Evolutionary conservation across 257 asterid species (phyloP).

Genomic region (Ligustrum vulgare): DNA sequence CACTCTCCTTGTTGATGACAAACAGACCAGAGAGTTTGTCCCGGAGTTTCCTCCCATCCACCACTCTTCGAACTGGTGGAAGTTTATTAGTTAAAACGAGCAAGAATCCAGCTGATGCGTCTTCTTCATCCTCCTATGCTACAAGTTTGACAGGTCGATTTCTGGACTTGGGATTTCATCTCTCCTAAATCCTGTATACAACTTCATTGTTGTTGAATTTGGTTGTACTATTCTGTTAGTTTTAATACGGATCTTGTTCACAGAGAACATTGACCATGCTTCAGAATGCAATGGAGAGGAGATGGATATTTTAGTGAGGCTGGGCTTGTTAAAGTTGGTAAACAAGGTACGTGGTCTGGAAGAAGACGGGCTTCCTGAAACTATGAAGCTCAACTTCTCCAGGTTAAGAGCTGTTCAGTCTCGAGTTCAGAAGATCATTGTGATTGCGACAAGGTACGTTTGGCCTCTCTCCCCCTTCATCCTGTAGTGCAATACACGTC

Average conservation of each 20-base stretch:
- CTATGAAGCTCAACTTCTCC: constrained; percentile 75
- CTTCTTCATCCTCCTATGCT: constrained; percentile 37
- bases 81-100: constrained; percentile 42
- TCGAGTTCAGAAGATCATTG: constrained; percentile 80
- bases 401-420: constrained; percentile 78
- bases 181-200: neutral
- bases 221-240: constrained; percentile 1
- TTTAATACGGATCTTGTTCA: neutral
- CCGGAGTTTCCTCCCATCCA: constrained; percentile 52
- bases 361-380: constrained; percentile 79
- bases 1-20: constrained; percentile 38
- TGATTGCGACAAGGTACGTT: constrained; percentile 77
- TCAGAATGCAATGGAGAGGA: constrained; percentile 83
- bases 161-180: neutral
- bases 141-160: constrained; percentile 42
- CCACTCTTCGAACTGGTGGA: constrained; percentile 85
- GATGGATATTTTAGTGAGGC: constrained; percentile 72
- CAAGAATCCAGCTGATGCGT: constrained; percentile 34
- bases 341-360: constrained; percentile 66
- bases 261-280: constrained; percentile 44
- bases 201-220: neutral
- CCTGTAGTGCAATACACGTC: neutral
- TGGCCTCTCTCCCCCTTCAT: neutral
- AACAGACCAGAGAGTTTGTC: constrained; percentile 35
- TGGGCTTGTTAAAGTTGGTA: constrained; percentile 80